These are phyloP conservation scores for Encephalitozoon intestinalis DNA, from an alignment of 371 early-diverging fungal genomes.

Conservation along the genomic window DNA sequence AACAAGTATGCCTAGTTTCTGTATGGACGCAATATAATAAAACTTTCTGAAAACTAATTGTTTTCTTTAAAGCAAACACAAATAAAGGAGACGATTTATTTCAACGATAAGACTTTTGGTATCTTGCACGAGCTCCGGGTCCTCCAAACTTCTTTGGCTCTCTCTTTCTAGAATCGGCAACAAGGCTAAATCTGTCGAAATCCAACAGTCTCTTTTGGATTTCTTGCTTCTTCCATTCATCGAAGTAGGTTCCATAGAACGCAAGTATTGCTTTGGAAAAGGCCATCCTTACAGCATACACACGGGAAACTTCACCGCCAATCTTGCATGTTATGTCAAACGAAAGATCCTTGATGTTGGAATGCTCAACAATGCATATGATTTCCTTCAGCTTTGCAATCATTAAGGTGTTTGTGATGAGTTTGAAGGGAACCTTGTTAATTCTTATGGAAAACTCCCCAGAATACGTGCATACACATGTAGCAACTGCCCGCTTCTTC, in stretches of 20 bases:
- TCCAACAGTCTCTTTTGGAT: slow-evolving; percentile 82
- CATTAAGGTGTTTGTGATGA: slow-evolving; percentile 86
- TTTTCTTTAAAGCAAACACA: not conserved
- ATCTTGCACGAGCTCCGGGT: slow-evolving; percentile 95
- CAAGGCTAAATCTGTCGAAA: slow-evolving; percentile 94
- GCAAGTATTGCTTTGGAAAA: slow-evolving; percentile 96
- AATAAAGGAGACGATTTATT: slow-evolving; percentile 25
- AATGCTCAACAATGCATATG: slow-evolving; percentile 83
- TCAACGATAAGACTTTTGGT: slow-evolving; percentile 62
- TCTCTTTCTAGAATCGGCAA: slow-evolving; percentile 97
- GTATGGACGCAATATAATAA: not conserved
- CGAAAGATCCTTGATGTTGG: slow-evolving; percentile 84
- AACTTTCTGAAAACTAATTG: not conserved
- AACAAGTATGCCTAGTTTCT: not conserved
- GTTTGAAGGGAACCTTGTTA: slow-evolving; percentile 88
- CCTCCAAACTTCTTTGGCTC: slow-evolving; percentile 99
- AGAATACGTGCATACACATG: slow-evolving; percentile 91
- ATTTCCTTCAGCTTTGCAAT: slow-evolving; percentile 95
- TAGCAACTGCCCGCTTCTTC: slow-evolving; percentile 97
- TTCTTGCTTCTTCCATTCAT: slow-evolving; percentile 97
- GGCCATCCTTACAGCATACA: slow-evolving; percentile 96
- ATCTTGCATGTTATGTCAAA: slow-evolving; percentile 81
- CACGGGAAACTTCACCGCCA: slow-evolving; percentile 85
- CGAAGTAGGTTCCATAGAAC: slow-evolving; percentile 95
- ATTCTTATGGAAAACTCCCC: slow-evolving; percentile 80